These are phyloP conservation scores for Phaeosphaeria sp. DNA, from an alignment of 2,329 filamentous ascomycete species.

Conservation along the genomic window DNA sequence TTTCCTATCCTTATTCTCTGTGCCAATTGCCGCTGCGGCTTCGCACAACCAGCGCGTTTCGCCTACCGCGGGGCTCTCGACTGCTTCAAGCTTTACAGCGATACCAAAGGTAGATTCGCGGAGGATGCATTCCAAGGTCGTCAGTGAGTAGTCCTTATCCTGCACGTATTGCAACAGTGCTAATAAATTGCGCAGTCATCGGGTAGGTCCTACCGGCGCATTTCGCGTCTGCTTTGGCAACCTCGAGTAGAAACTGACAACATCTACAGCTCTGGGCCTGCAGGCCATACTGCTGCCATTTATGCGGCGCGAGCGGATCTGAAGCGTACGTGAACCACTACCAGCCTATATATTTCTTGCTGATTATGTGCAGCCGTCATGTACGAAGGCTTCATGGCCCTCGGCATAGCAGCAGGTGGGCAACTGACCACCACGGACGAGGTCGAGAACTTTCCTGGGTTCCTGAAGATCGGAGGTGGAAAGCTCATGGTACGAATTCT, in stretches of 20 bases:
- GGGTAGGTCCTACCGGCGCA: constrained; percentile 37
- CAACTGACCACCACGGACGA: constrained; percentile 99
- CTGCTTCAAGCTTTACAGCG: constrained; percentile 43
- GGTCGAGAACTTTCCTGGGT: constrained; percentile 97
- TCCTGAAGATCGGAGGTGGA: constrained; percentile 85
- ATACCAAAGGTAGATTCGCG: constrained; percentile 47
- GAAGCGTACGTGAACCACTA: constrained; percentile 68
- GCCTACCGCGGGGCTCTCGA: constrained; percentile 48
- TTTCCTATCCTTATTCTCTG: constrained; percentile 74
- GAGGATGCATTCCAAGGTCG: constrained; percentile 91
- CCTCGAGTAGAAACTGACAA: constrained; percentile 38
- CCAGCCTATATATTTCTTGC: neutral
- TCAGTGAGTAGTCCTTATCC: constrained; percentile 68
- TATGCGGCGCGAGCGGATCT: constrained; percentile 95
- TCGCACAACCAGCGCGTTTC: constrained; percentile 68
- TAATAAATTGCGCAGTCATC: constrained; percentile 44
- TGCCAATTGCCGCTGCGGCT: constrained; percentile 76
- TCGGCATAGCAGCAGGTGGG: constrained; percentile 93
- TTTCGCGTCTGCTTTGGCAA: constrained; percentile 14
- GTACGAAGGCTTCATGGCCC: constrained; percentile 97
- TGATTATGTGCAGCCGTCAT: constrained; percentile 70
- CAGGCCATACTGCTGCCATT: constrained; percentile 95
- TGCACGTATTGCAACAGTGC: constrained; percentile 10
- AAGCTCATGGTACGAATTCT: constrained; percentile 75
- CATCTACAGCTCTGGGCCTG: constrained; percentile 81